Evolutionary conservation across 305 asterid species (phyloP).

Genomic region (Andrographis paniculata): DNA sequence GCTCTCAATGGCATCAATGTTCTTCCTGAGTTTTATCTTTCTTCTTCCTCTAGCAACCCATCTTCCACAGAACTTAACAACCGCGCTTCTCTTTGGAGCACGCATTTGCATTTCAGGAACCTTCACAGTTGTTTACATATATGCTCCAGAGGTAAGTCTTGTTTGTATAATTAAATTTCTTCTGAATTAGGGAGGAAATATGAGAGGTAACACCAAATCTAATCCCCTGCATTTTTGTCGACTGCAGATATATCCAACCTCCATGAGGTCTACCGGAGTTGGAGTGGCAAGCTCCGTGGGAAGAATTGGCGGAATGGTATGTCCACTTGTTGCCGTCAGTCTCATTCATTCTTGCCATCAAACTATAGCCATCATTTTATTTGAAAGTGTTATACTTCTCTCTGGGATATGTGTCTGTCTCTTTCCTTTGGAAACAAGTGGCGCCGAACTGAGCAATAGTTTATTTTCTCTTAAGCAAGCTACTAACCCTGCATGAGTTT

Average conservation of each 20-base stretch:
- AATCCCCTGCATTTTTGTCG: not conserved
- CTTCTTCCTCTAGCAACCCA: slow-evolving; percentile 40
- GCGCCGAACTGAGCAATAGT: slow-evolving; percentile 43
- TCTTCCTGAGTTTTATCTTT: slow-evolving; percentile 41
- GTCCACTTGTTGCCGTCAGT: slow-evolving; percentile 71
- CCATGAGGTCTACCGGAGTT: slow-evolving; percentile 61
- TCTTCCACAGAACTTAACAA: slow-evolving; percentile 45
- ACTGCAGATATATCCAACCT: slow-evolving; percentile 63
- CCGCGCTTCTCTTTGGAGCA: slow-evolving; percentile 47
- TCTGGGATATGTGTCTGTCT: slow-evolving; percentile 46
- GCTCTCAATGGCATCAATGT: slow-evolving; percentile 45
- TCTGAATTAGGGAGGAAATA: too few relatives aligned
- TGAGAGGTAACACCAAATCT: too few relatives aligned
- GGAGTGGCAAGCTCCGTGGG: slow-evolving; percentile 67
- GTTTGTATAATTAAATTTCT: not conserved
- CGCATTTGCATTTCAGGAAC: slow-evolving; percentile 46
- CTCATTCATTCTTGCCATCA: slow-evolving; percentile 65
- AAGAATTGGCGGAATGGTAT: slow-evolving; percentile 70
- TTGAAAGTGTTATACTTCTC: slow-evolving; percentile 39
- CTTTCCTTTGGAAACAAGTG: slow-evolving; percentile 60
- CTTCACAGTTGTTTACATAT: slow-evolving; percentile 48
- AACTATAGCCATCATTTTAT: slow-evolving; percentile 44
- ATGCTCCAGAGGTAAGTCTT: slow-evolving; percentile 53
- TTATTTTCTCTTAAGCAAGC: slow-evolving; percentile 18
- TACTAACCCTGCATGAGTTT: not conserved